A percentile compares a stretch with the other conserved stretches of the same genome.
Conservation (phyloP, 106 monocot species). For the Apostasia ramifera region DNA sequence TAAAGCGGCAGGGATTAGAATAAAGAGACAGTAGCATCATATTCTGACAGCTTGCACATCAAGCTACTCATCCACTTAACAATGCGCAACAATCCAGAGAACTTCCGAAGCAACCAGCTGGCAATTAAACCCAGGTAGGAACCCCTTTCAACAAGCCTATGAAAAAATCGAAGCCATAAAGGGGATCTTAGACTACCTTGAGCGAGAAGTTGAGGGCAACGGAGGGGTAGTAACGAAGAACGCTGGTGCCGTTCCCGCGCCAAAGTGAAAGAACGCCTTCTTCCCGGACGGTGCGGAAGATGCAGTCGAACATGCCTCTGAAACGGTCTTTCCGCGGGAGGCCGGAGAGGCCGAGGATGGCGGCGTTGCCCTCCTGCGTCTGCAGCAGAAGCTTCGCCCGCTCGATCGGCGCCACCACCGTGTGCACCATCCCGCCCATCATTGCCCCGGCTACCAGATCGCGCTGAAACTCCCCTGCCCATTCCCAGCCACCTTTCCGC, state of each 20-base stretch:
- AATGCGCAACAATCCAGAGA: no score
- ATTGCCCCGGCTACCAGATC: slow-evolving; percentile 86
- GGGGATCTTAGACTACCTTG: slow-evolving; percentile 41
- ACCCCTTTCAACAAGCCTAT: no score
- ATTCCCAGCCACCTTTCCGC: slow-evolving; percentile 10
- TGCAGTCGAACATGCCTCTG: slow-evolving; percentile 81
- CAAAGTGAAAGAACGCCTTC: slow-evolving; percentile 93
- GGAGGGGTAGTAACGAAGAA: slow-evolving; percentile 93
- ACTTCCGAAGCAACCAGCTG: no score
- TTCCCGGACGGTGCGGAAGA: slow-evolving; percentile 71
- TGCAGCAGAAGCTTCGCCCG: slow-evolving; percentile 90
- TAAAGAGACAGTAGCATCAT: no score
- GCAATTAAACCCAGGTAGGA: no score
- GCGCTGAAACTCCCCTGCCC: slow-evolving; percentile 57
- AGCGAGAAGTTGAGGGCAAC: slow-evolving; percentile 99
- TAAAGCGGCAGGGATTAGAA: no score
- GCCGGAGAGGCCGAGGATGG: slow-evolving; percentile 56
- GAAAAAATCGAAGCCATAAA: background rate
- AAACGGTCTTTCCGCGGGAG: slow-evolving; percentile 31
- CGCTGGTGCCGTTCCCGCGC: slow-evolving; percentile 94
- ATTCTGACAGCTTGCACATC: no score
- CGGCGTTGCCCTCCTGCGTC: slow-evolving; percentile 96
- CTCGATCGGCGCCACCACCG: slow-evolving; percentile 96
- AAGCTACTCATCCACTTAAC: no score
- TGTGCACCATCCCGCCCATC: slow-evolving; percentile 93